Conservation (phyloP, 2,329 filamentous ascomycete genomes). For the Apiospora aurea region DNA sequence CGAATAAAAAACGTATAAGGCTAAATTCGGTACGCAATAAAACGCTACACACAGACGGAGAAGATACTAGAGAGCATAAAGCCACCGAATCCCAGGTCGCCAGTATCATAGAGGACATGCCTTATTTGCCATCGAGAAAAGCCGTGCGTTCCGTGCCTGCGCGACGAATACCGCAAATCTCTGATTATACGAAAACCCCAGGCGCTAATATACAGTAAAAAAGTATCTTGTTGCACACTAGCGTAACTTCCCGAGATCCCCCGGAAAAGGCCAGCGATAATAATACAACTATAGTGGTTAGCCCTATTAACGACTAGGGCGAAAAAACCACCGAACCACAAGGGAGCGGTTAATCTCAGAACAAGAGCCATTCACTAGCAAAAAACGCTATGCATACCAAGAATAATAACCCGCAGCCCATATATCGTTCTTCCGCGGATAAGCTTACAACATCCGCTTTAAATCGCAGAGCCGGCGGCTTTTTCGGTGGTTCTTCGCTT, state of each 20-base stretch:
- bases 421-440: conserved; percentile 4
- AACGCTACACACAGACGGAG: background rate
- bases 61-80: conserved; percentile 5
- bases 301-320: background rate
- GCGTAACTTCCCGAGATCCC: background rate
- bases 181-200: background rate
- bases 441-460: conserved; percentile 5
- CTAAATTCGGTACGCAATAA: background rate
- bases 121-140: conserved; percentile 9
- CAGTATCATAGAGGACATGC: background rate
- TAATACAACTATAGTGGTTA: background rate
- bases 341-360: background rate
- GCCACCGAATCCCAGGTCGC: background rate
- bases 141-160: conserved; percentile 3
- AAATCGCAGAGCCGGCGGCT: background rate
- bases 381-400: background rate
- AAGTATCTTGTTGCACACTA: background rate
- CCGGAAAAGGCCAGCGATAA: background rate
- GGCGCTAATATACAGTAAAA: background rate
- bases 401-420: background rate
- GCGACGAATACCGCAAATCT: conserved; percentile 1
- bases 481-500: background rate
- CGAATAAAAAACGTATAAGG: background rate
- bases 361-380: background rate
- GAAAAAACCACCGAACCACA: conserved; percentile 5